A percentile compares a stretch with the other conserved stretches of the same genome.
Evolutionary conservation across 345 rosid genomes (phyloP).

Genomic region (Durio zibethinus): DNA sequence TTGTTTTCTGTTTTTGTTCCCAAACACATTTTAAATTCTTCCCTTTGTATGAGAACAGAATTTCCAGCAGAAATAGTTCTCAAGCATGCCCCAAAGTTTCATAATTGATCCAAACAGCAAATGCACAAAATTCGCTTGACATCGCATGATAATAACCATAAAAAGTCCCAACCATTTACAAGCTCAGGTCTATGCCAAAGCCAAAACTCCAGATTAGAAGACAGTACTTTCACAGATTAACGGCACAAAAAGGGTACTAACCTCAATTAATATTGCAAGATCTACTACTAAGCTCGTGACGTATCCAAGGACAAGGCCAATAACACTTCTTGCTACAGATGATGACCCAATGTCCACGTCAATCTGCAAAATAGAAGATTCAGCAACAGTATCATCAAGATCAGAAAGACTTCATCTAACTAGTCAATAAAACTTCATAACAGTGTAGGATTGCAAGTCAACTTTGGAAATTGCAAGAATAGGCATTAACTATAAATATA

Average conservation of each 20-base stretch:
- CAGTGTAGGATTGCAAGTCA: not conserved
- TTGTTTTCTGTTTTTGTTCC: not conserved
- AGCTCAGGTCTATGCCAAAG: not conserved
- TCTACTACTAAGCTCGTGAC: slow-evolving; percentile 95
- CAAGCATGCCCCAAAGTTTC: not conserved
- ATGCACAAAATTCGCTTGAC: not conserved
- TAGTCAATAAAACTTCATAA: not conserved
- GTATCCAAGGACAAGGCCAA: slow-evolving; percentile 92
- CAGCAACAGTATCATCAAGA: not conserved
- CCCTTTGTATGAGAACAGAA: not conserved
- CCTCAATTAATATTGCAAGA: slow-evolving; percentile 94
- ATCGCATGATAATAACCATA: not conserved
- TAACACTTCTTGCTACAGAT: slow-evolving; percentile 93
- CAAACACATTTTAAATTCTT: not conserved
- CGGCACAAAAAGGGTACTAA: slow-evolving; percentile 27
- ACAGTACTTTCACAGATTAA: slow-evolving; percentile 1
- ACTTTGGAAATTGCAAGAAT: not conserved
- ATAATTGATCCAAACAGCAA: not conserved
- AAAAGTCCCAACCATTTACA: not conserved
- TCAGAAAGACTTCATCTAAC: not conserved
- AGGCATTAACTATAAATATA: not conserved
- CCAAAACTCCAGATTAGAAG: not conserved
- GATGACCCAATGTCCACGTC: slow-evolving; percentile 99
- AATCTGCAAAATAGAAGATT: slow-evolving; percentile 50
- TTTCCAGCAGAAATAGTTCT: not conserved